Conservation (phyloP, 805 yeast genomes). For the Kodamaea kakaduensis region DNA sequence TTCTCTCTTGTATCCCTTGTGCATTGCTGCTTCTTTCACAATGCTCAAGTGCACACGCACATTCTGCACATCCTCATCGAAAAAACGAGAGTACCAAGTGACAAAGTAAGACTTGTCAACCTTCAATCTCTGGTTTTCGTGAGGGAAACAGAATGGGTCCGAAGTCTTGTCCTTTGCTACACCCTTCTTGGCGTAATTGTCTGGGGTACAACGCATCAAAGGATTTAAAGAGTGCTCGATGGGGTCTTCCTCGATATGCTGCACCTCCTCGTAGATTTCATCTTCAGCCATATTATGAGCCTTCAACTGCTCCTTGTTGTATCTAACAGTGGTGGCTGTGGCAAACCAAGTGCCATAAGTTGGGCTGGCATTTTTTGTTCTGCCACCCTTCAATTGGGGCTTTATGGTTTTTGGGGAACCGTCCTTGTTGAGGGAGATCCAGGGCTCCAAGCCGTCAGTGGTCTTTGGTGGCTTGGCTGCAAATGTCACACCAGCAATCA, state of each 20-base stretch:
- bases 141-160: conserved; percentile 86
- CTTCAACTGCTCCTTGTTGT: conserved; percentile 57
- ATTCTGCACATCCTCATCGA: conserved; percentile 49
- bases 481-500: conserved; percentile 60
- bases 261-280: conserved; percentile 54
- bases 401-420: conserved; percentile 77
- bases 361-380: conserved; percentile 62
- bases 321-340: conserved; percentile 55
- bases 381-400: conserved; percentile 74
- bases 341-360: conserved; percentile 75
- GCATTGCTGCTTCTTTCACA: conserved; percentile 51
- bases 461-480: conserved; percentile 67
- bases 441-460: conserved; percentile 67
- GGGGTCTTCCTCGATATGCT: conserved; percentile 61
- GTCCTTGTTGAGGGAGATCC: conserved; percentile 74
- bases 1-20: conserved; percentile 53
- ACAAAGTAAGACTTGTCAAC: conserved; percentile 66
- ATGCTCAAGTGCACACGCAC: conserved; percentile 67
- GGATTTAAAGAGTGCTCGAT: conserved; percentile 73
- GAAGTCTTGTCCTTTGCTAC: conserved; percentile 49
- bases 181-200: conserved; percentile 63
- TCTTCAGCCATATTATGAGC: conserved; percentile 71
- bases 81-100: conserved; percentile 75
- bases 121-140: conserved; percentile 53
- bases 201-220: conserved; percentile 80